Base-by-base conservation (phyloP, 345 rosid genomes). In the Cochlearia excelsa region DNA sequence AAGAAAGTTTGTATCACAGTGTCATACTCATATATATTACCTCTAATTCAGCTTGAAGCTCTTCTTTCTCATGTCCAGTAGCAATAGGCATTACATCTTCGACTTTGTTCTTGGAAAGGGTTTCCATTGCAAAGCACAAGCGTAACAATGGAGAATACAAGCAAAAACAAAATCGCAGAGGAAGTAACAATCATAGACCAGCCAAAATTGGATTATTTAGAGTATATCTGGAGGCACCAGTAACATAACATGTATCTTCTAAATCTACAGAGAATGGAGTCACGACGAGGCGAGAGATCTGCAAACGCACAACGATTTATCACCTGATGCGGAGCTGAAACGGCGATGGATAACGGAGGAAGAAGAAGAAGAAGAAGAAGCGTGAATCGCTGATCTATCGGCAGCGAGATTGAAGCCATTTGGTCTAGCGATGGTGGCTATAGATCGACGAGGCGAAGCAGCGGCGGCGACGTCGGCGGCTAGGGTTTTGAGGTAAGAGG, bases 31-130 rank as follows among this genome's bases (percentile, higher is more conserved):
- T 41, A 50, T 3, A 60, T 30, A 38, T 39, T 50, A 90, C 94
- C 97, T 78, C 57, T 31, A 85, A 61, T 73, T 82, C 87, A 51
- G 83, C 79, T 66, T 81, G 84, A 49, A 85, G 76, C 80, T 90
- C 97, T 74, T 90, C 91, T 34, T 81, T 79, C 70, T 90, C 91
- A 8, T 87, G 94, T 31, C 94, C 94, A 39, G 97, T 87, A 1
- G 95, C 95, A 73, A 85, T 82, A 5, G 87, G 95, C 84, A 80
- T 77, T 39, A 83, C 74, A 74, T 83, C 83, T 65, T 83, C 94
- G 35, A 81, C 81, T 74, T 82, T 83, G 79, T 49, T 49, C 37
- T 30, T 49, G 26, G 26, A 4, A 27, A 16, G 3, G 10, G 27
- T 29, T 4, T 3, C 60, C 4, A 45, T 76, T 69, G 40, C 72